These are phyloP conservation scores for Erodium moschatum DNA, from an alignment of 441 rosid genomes.

Conservation along the genomic window DNA sequence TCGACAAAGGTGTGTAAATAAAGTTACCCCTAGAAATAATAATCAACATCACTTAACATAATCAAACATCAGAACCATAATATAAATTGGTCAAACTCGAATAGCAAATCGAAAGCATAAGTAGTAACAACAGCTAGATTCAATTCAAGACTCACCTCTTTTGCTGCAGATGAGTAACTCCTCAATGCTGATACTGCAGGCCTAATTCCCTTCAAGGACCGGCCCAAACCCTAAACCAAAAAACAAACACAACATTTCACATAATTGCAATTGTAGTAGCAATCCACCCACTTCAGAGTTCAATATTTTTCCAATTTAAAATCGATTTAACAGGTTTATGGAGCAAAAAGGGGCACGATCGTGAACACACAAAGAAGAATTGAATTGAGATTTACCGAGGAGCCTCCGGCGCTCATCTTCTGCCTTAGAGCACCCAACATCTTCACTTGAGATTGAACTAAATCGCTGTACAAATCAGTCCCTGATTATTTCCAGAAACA, in stretches of 20 bases:
- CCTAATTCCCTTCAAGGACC: constrained; percentile 27
- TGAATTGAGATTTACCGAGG: constrained; percentile 24
- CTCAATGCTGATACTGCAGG: constrained; percentile 29
- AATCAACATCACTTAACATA: background rate
- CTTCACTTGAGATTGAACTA: constrained; percentile 18
- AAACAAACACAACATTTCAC: constrained; percentile 3
- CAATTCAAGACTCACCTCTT: constrained; percentile 28
- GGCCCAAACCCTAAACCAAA: constrained; percentile 25
- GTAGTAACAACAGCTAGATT: background rate
- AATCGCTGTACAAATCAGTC: background rate
- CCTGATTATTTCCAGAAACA: background rate
- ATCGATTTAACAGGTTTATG: background rate
- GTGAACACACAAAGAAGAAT: background rate
- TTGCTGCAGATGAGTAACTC: constrained; percentile 41
- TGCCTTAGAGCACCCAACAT: constrained; percentile 49
- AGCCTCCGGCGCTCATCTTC: constrained; percentile 31
- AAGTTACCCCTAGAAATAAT: background rate
- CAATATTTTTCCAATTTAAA: background rate
- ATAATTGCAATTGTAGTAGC: background rate
- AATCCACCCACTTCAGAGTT: background rate
- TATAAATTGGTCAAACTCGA: too few species aligned
- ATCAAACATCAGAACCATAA: background rate
- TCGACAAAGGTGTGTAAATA: too few species aligned
- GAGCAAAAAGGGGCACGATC: too few species aligned
- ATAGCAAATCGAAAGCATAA: background rate